Evolutionary conservation across 208 protist genomes (phyloP).

Genomic region (Angomonas desouzai): DNA sequence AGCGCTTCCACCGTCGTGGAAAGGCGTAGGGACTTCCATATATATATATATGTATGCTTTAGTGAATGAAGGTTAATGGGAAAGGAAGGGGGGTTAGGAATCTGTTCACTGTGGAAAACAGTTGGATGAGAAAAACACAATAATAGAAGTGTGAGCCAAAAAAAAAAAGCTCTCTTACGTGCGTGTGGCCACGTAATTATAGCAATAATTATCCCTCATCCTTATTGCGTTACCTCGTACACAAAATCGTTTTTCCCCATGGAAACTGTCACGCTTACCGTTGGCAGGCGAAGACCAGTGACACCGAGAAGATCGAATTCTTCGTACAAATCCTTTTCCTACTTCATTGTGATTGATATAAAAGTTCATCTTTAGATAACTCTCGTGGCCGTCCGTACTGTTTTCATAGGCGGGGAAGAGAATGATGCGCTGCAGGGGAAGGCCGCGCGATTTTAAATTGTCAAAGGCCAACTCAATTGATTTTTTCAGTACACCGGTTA

Average conservation of each 20-base stretch:
- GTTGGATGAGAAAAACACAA: not conserved
- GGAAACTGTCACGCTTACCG: not conserved
- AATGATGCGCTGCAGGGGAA: not conserved
- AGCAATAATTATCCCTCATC: not conserved
- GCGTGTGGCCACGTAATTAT: not conserved
- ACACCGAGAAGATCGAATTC: not conserved
- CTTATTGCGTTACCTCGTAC: not conserved
- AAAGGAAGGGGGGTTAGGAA: not conserved
- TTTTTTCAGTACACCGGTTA: not conserved
- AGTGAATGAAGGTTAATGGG: not conserved
- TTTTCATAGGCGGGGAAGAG: not conserved
- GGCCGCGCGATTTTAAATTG: not conserved
- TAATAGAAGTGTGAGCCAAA: not conserved
- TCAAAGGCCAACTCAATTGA: not conserved
- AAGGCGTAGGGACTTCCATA: not conserved
- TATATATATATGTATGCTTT: not conserved
- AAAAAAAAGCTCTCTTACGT: not conserved
- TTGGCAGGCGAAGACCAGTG: not conserved
- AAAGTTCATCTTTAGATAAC: constrained; percentile 2
- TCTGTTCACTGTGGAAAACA: not conserved
- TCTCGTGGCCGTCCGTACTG: not conserved
- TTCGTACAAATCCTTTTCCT: not conserved
- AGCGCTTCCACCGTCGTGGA: not conserved
- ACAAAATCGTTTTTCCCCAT: constrained; percentile 1
- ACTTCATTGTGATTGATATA: not conserved